Conservation (phyloP, 306 rosid genomes). For the Vigna trinervia region DNA sequence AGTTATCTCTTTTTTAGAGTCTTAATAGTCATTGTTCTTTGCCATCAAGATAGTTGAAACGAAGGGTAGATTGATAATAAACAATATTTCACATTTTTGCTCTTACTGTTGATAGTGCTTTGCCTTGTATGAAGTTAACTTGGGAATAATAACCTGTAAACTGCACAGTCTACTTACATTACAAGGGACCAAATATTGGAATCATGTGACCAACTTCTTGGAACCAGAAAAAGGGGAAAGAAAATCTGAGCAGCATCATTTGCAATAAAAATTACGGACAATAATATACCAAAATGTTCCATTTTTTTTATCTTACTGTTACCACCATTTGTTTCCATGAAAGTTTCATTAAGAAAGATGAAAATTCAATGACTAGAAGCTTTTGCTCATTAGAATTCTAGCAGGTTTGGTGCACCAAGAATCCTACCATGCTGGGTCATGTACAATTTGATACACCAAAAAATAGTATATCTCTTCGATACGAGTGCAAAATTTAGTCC, state of each 20-base stretch:
- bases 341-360: neutral
- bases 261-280: constrained; percentile 12
- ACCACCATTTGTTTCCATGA: neutral
- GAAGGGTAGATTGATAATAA: constrained; percentile 19
- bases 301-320: neutral
- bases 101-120: constrained; percentile 1
- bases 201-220: constrained; percentile 9
- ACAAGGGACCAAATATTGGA: neutral
- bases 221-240: neutral
- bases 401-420: neutral
- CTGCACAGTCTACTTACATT: neutral
- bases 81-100: constrained; percentile 9
- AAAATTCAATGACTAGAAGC: neutral
- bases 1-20: constrained; percentile 2
- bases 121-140: constrained; percentile 29
- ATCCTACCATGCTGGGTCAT: neutral
- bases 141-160: constrained; percentile 3
- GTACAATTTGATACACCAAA: neutral
- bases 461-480: neutral
- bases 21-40: neutral
- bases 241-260: constrained; percentile 12
- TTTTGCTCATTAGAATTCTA: neutral
- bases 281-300: neutral
- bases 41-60: neutral
- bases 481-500: neutral